Base-by-base conservation (phyloP, 75 land plant species). In the Larix kaempferi region DNA sequence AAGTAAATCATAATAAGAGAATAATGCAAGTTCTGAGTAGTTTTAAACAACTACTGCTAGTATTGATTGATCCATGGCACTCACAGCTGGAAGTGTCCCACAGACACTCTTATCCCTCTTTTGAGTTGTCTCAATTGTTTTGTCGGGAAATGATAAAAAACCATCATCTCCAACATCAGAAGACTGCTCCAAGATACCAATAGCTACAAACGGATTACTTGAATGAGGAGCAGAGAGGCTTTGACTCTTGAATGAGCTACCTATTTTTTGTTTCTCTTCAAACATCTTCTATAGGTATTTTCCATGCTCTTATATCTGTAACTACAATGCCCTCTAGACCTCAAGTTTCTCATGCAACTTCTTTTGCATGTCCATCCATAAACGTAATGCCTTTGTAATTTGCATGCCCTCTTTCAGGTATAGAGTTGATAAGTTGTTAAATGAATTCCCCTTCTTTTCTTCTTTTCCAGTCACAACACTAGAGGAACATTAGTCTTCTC, bases 211-310 rank as follows among this genome's bases (percentile, higher is more conserved):
- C 6, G 63, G 63, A 61, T 2, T n/a, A 23, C 26, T 61, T 19
- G 63, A 61, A 61, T 7, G 26, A 25, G 63, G 12, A 3, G 22
- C 41, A 67, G n/a, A 67, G 49, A 39, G 22, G 23, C 19, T 39
- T 67, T 67, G 19, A 67, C 49, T 67, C 71, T 19, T 67, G 13
- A 78, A 55, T 54, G 60, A 27, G 59, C 19, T 54, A 41, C 73
- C 73, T 33, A 81, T 77, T 73, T 84, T 84, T 22, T 84, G 71
- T 27, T 87, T 80, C 64, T 80, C 83, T 71, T 87, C 88, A 65
- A 86, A 27, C 21, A 84, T 78, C 78, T 81, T 87, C 64, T 76
- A 78, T 83, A 87, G 78, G 54, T 80, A 75, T 71, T 76, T n/a
- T n/a, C n/a, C n/a, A n/a, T n/a, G n/a, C n/a, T n/a, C n/a, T n/a